A percentile compares a stretch with the other conserved stretches of the same genome.
These are phyloP conservation scores for Sporothrix protearum DNA, from an alignment of 2,329 filamentous ascomycete genomes.

Conservation along the genomic window DNA sequence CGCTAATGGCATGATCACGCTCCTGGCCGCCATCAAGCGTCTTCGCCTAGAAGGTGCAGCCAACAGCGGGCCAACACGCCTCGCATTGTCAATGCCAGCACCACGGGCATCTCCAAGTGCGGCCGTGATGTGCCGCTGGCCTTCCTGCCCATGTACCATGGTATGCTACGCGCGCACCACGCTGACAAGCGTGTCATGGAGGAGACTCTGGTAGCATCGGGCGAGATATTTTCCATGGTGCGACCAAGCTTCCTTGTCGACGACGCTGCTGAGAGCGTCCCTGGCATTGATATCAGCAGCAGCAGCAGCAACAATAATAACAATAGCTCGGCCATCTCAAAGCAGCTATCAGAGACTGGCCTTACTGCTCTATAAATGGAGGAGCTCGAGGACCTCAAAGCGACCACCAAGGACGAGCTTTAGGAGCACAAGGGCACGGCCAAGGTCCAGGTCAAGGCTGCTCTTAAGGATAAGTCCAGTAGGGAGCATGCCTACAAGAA, in stretches of 20 bases:
- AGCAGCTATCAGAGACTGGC: not conserved
- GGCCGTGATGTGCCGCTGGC: constrained; percentile 42
- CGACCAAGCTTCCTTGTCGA: constrained; percentile 32
- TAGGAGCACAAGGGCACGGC: not conserved
- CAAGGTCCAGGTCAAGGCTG: constrained; percentile 1
- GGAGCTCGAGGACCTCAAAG: not conserved
- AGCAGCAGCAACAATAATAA: not conserved
- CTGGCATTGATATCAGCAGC: not conserved
- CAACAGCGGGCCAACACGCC: constrained; percentile 32
- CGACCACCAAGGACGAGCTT: constrained; percentile 1
- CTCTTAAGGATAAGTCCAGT: not conserved
- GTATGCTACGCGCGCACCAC: constrained; percentile 39
- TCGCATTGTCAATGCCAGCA: constrained; percentile 40
- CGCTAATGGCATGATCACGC: constrained; percentile 41
- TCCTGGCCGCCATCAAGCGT: constrained; percentile 39
- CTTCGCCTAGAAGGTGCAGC: constrained; percentile 32
- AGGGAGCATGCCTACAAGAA: constrained; percentile 7
- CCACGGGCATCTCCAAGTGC: constrained; percentile 42
- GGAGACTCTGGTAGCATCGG: constrained; percentile 32
- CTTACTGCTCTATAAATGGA: not conserved
- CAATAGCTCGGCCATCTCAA: not conserved
- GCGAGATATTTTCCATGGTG: constrained; percentile 23
- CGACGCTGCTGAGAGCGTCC: constrained; percentile 17
- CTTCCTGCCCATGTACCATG: constrained; percentile 42
- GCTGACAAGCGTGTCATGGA: constrained; percentile 47